Evolutionary conservation across 306 rosid genomes (phyloP).

Genomic region (Castanea sativa): DNA sequence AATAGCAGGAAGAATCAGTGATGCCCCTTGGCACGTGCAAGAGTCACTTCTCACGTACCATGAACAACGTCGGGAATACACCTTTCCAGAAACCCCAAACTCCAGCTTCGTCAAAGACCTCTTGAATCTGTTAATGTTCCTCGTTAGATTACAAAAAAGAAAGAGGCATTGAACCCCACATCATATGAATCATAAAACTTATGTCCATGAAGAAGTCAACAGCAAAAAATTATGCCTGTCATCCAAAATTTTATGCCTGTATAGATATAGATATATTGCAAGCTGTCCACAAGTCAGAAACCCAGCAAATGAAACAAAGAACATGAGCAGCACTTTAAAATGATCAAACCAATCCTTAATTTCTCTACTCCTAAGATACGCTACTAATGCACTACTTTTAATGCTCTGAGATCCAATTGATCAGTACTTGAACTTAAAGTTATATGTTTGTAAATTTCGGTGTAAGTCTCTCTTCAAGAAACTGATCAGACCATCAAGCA

Average conservation of each 20-base stretch:
- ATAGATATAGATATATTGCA: not conserved
- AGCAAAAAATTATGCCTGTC: not conserved
- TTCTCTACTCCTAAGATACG: not conserved
- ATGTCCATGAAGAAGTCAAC: not conserved
- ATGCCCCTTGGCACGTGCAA: conserved; percentile 19
- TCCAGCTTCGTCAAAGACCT: conserved; percentile 82
- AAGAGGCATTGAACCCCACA: not conserved
- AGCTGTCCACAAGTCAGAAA: not conserved
- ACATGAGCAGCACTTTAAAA: not conserved
- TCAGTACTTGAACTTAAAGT: not conserved
- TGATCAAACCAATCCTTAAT: not conserved
- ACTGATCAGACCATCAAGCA: not conserved
- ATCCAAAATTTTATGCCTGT: not conserved
- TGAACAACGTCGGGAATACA: conserved; percentile 78
- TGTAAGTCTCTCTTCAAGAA: not conserved
- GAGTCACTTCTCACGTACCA: conserved; percentile 63
- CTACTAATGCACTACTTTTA: not conserved
- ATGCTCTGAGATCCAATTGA: not conserved
- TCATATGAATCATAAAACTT: not conserved
- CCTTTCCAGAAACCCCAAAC: conserved; percentile 91
- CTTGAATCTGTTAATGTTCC: conserved; percentile 57
- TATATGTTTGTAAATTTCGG: not conserved
- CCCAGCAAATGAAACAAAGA: not conserved
- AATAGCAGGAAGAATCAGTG: conserved; percentile 40
- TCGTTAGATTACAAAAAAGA: not conserved